phyloP scores from a whole-genome alignment of 2,329 filamentous ascomycete species.

The Fusarium udum region DNA sequence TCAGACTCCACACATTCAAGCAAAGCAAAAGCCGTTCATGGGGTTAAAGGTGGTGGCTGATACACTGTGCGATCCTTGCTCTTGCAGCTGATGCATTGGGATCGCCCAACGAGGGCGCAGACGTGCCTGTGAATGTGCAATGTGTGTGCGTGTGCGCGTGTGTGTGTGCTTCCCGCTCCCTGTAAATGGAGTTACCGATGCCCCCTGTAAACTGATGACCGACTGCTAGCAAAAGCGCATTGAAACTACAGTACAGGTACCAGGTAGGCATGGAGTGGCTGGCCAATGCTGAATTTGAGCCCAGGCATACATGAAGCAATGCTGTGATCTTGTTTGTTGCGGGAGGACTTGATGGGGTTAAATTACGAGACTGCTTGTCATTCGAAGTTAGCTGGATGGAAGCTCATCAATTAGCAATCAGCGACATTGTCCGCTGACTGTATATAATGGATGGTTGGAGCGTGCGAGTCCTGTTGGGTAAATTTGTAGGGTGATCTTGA shows the following conservation, averaged over 20 bases:
- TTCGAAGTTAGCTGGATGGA: background rate
- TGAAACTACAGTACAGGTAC: background rate
- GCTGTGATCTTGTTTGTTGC: conserved; percentile 8
- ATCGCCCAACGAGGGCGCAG: conserved; percentile 26
- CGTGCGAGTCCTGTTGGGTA: background rate
- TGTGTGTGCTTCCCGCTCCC: conserved; percentile 43
- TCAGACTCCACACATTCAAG: conserved; percentile 13
- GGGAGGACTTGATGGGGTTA: background rate
- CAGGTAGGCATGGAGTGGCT: background rate
- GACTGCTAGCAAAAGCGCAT: conserved; percentile 3
- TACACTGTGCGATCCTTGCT: conserved; percentile 34
- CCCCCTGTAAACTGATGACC: conserved; percentile 12
- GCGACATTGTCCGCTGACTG: background rate
- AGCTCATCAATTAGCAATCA: background rate
- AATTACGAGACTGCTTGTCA: background rate
- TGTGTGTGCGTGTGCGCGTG: conserved; percentile 19
- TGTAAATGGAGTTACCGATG: conserved; percentile 31
- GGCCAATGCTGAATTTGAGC: conserved; percentile 10
- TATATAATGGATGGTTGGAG: background rate
- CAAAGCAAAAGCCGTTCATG: conserved; percentile 29
- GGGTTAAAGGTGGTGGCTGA: conserved; percentile 21
- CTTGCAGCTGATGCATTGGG: conserved; percentile 25
- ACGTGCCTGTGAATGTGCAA: conserved; percentile 25
- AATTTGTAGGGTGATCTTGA: background rate
- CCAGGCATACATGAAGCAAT: conserved; percentile 11